A percentile compares a stretch with the other conserved stretches of the same genome.
These are phyloP conservation scores for Candida silvicultrix DNA, from an alignment of 805 yeast genomes.

Conservation along the genomic window DNA sequence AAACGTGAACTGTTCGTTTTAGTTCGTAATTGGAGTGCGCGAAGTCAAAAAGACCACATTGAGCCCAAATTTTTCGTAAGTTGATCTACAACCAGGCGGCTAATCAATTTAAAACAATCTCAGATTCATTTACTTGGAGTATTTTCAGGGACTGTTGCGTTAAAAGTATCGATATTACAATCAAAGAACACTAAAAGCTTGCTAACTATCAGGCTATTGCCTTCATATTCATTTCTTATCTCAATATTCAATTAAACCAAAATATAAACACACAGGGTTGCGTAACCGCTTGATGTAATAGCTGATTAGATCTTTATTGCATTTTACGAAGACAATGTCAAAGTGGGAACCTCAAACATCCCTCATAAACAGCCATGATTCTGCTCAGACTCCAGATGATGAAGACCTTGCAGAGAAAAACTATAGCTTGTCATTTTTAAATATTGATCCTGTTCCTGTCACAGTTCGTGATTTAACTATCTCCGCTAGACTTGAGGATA, in stretches of 20 bases:
- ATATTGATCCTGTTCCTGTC: neutral
- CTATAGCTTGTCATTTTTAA: neutral
- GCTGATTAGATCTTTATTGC: neutral
- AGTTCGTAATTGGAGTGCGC: neutral
- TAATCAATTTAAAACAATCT: neutral
- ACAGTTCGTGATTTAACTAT: neutral
- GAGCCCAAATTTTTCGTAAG: neutral
- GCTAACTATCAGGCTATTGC: too few species aligned
- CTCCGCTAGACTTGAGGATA: neutral
- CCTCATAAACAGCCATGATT: neutral
- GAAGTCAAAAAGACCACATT: neutral
- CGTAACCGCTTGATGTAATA: neutral
- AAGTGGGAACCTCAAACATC: neutral
- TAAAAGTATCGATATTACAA: neutral
- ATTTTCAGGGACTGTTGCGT: too few species aligned
- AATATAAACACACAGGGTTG: neutral
- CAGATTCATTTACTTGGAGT: neutral
- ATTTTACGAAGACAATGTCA: neutral
- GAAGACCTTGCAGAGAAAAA: neutral
- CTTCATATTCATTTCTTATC: too few species aligned
- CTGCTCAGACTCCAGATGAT: neutral
- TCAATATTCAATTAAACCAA: too few species aligned
- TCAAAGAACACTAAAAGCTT: too few species aligned
- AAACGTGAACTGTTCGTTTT: too few species aligned
- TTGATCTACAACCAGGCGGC: neutral